Evolutionary conservation across 2,329 filamentous ascomycete genomes (phyloP), one percentile per base, ranked within the genome.

Genomic region (Coniochaeta sp.): DNA sequence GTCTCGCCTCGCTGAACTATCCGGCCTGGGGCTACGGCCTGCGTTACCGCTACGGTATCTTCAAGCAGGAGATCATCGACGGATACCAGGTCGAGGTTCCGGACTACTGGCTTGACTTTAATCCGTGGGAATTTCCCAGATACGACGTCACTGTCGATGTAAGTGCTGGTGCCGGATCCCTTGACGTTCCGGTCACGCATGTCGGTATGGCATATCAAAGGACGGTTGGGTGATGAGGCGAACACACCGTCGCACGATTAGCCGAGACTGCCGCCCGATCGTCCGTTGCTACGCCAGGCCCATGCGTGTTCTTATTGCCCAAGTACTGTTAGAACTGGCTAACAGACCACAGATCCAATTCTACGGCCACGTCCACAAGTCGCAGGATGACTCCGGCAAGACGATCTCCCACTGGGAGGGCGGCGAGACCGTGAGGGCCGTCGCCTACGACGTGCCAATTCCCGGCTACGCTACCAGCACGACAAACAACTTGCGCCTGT

Each of bases 41-140:
- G 60, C 84, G 94, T 64, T 99, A 99, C 75, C 81, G 91, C 68
- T 97, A 97, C 67, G 89, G 89, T 66, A 99, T 99, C 68, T 99
- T 99, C 83, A 97, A 97, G 76, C 94, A 99, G 75, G 94, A 97
- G 74, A 97, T 99, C 62, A 85, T 96, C 54, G 88, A 97, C 64
- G 94, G 94, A 53, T 99, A 96, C 68, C 94, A 99, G 71, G 91
- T 99, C 57, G 94, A 99, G 66, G 88, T 97, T 53, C 94, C 94
- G 18, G 94, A 99, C 68, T 97, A 99, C 73, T 99, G 94, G 94
- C 82, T 99, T 51, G 94, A 97, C 67, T 96, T 97, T 71, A 99
- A 99, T 71, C 94, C 94, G 1, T 99, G 94, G 94, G 94, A 99
- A 20, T 99, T 97, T 64, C 91, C 91, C 38, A 82, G 94, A 59